Percentiles rank a stretch among this genome's conserved stretches.
phyloP scores from a whole-genome alignment of 2,329 filamentous ascomycete genomes.

The Trichoderma guizhouense region DNA sequence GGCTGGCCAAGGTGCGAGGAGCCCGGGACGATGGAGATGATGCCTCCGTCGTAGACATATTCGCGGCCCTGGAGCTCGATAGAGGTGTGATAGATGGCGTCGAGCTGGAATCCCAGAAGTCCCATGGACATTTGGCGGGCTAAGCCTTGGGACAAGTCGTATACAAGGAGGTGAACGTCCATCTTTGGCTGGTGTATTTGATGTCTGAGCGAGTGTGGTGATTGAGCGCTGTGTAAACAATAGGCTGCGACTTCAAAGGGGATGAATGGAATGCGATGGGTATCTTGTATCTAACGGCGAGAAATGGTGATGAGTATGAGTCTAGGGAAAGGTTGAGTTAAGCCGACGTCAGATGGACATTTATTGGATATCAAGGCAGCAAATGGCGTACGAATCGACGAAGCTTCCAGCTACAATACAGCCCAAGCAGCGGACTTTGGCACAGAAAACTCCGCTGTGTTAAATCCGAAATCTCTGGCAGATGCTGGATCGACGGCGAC shows the following conservation, averaged over 20 bases:
- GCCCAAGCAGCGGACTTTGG: not conserved
- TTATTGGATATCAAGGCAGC: slow-evolving; percentile 14
- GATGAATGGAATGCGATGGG: not conserved
- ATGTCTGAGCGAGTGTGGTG: not conserved
- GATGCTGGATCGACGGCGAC: not conserved
- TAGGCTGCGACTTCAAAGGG: not conserved
- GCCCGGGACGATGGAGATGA: slow-evolving; percentile 77
- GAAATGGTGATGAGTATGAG: not conserved
- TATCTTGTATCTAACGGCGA: not conserved
- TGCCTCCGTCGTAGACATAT: slow-evolving; percentile 85
- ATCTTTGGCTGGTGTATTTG: slow-evolving; percentile 41
- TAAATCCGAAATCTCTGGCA: not conserved
- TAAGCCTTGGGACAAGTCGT: slow-evolving; percentile 68
- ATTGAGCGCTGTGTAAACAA: not conserved
- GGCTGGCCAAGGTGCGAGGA: slow-evolving; percentile 83
- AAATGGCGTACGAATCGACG: slow-evolving; percentile 13
- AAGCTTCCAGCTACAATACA: not conserved
- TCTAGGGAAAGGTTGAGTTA: not conserved
- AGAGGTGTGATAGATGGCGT: slow-evolving; percentile 93
- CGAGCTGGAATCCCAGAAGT: slow-evolving; percentile 61
- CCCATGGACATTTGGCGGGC: slow-evolving; percentile 54
- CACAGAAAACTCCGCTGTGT: not conserved
- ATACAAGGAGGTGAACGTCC: slow-evolving; percentile 75
- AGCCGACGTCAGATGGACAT: not conserved
- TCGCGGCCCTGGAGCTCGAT: slow-evolving; percentile 81